phyloP scores from a whole-genome alignment of 2,329 filamentous ascomycete genomes.

The Rugonectria rugulosa region DNA sequence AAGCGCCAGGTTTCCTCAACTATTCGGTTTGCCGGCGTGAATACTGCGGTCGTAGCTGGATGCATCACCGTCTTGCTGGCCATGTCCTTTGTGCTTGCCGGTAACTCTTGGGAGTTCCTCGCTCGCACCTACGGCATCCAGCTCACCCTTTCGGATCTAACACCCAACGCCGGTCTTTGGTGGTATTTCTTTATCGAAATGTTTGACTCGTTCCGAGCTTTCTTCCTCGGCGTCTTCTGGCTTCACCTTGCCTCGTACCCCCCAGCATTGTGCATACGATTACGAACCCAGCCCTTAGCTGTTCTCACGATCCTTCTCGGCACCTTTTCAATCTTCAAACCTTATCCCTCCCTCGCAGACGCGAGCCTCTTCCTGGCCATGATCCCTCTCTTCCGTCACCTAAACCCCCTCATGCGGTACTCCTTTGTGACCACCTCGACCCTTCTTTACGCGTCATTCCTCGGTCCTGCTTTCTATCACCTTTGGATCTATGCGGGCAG shows the following conservation, averaged over 20 bases:
- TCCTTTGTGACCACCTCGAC: constrained; percentile 85
- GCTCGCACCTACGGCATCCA: constrained; percentile 92
- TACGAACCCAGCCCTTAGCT: constrained; percentile 86
- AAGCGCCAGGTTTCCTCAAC: constrained; percentile 46
- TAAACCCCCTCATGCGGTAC: constrained; percentile 94
- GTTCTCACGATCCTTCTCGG: constrained; percentile 85
- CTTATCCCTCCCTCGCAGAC: constrained; percentile 93
- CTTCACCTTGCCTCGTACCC: constrained; percentile 92
- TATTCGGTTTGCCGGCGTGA: constrained; percentile 60
- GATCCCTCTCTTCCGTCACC: constrained; percentile 86
- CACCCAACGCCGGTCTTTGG: constrained; percentile 95
- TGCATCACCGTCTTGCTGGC: constrained; percentile 70
- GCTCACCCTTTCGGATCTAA: constrained; percentile 87
- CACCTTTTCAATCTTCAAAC: constrained; percentile 94
- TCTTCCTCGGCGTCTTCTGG: constrained; percentile 99
- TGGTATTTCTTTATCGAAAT: constrained; percentile 99
- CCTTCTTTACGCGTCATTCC: constrained; percentile 84
- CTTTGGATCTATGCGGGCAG: constrained; percentile 98
- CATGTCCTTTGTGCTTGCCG: constrained; percentile 77
- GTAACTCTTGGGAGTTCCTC: constrained; percentile 86
- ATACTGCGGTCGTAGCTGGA: constrained; percentile 59
- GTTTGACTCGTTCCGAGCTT: constrained; percentile 96
- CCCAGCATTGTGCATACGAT: constrained; percentile 80
- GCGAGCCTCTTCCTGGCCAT: constrained; percentile 85
- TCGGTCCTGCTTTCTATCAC: constrained; percentile 95